These are phyloP conservation scores for Prunus yedoensis DNA, from an alignment of 331 rosid genomes.

Conservation along the genomic window DNA sequence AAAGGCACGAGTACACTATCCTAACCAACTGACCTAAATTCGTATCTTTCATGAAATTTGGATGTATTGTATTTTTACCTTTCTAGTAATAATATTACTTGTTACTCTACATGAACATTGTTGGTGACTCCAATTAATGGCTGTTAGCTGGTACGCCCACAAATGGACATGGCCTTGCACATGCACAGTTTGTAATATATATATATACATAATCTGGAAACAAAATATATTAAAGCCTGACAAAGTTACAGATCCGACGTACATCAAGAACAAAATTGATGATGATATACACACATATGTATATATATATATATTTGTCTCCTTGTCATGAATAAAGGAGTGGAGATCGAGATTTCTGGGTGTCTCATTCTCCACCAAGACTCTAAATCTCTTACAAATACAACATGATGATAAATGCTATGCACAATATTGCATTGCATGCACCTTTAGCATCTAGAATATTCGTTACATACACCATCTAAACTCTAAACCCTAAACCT, in stretches of 20 bases:
- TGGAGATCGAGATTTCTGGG: neutral
- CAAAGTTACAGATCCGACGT: neutral
- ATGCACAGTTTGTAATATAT: neutral
- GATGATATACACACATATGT: neutral
- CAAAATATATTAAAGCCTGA: neutral
- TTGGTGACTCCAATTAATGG: neutral
- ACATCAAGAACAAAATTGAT: neutral
- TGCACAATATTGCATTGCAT: too few relatives aligned
- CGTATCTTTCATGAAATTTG: too few relatives aligned
- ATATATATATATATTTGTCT: neutral
- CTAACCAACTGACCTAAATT: accelerated
- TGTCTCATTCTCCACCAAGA: slow-evolving; percentile 10
- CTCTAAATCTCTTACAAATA: neutral
- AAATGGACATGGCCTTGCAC: slow-evolving; percentile 1
- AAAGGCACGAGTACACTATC: accelerated
- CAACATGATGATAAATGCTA: too few relatives aligned
- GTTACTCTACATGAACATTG: neutral
- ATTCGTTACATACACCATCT: too few relatives aligned
- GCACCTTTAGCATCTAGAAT: too few relatives aligned
- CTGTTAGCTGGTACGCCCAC: neutral
- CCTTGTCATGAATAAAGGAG: neutral
- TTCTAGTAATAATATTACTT: too few relatives aligned
- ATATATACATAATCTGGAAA: neutral
- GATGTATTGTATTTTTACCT: too few relatives aligned
- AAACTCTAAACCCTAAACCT: neutral